These are phyloP conservation scores for Cladophialophora yegresii DNA, from an alignment of 2,329 filamentous ascomycete genomes.

Conservation along the genomic window DNA sequence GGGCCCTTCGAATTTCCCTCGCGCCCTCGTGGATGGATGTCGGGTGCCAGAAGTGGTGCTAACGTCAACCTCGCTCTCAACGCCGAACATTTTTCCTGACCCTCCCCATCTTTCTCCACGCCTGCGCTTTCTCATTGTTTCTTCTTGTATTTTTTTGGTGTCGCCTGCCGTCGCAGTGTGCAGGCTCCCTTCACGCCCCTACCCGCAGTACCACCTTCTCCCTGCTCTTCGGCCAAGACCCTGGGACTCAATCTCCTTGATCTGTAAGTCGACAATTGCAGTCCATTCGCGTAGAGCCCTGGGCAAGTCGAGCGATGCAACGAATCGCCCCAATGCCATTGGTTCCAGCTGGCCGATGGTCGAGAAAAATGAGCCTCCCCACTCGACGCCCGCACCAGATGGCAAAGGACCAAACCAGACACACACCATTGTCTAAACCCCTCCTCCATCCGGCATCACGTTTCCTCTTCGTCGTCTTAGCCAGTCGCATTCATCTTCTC, in stretches of 20 bases:
- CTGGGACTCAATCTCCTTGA: neutral
- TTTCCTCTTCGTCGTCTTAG: conserved; percentile 16
- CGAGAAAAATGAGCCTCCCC: conserved; percentile 35
- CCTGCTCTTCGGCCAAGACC: conserved; percentile 16
- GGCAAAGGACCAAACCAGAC: conserved; percentile 5
- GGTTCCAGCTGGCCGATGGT: conserved; percentile 30
- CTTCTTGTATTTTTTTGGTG: conserved; percentile 31
- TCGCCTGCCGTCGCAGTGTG: conserved; percentile 19
- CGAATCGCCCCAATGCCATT: conserved; percentile 32
- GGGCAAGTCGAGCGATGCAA: conserved; percentile 28
- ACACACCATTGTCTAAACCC: conserved; percentile 25
- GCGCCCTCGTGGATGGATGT: conserved; percentile 3
- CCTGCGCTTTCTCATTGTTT: conserved; percentile 27
- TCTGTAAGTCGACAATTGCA: conserved; percentile 25
- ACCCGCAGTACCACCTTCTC: conserved; percentile 4
- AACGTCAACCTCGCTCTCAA: conserved; percentile 23
- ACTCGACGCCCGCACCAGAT: conserved; percentile 21
- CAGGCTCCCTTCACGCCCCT: conserved; percentile 10
- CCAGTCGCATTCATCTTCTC: conserved; percentile 25
- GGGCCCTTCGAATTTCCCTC: conserved; percentile 24
- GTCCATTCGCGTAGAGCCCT: conserved; percentile 29
- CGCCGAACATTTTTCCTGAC: conserved; percentile 24
- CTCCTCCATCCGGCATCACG: conserved; percentile 24
- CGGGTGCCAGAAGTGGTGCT: conserved; percentile 29
- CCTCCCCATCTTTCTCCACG: conserved; percentile 15